Base-by-base conservation (phyloP, 108 stramenopile genomes). In the Seminavis robusta region DNA sequence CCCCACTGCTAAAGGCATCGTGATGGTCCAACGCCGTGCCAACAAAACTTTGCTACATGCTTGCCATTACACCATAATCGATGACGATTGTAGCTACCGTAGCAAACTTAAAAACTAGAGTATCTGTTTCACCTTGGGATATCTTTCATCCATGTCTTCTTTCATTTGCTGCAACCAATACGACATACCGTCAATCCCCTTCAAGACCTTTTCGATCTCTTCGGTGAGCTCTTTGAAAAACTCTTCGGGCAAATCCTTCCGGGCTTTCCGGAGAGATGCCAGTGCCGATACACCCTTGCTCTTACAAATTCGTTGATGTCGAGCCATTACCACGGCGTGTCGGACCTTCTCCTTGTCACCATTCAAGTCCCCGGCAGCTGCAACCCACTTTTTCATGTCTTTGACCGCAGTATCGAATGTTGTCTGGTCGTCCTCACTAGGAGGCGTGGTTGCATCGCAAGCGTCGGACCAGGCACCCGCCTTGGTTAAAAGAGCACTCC, bases 241-340 rank as follows among this genome's bases (percentile, higher is more conserved):
- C n/a, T n/a, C n/a, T n/a, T n/a, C 61, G 29, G 61, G 33, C 20
- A 62, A 17, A 41, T 62, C 61, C 52, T 62, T 62, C 38, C 43
- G 42, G 23, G 52, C 61, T 37, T 62, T 62, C 38, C 48, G 37
- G 33, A 62, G 27, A 39, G 42, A n/a, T 52, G 61, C 48, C 9
- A 62, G 17, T 25, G 61, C 61, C 1, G 37, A 11, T 29, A 51
- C 38, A 25, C 10, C 15, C 36, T 52, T 62, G 3, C 28, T 28
- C 23, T 62, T 47, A 27, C 36, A 39, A 20, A 62, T 52, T 11
- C 52, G 23, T 39, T 40, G 48, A 41, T 62, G 51, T n/a, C n/a
- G n/a, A 7, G 52, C 51, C 17, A 53, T 29, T 8, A 34, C 31
- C 3, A 62, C 23, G 3, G 61, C 26, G 27, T 36, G 26, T 27